Percentiles rank a stretch among this genome's conserved stretches.
phyloP scores from a whole-genome alignment of 2,329 filamentous ascomycete species.

The Talaromyces sp. region DNA sequence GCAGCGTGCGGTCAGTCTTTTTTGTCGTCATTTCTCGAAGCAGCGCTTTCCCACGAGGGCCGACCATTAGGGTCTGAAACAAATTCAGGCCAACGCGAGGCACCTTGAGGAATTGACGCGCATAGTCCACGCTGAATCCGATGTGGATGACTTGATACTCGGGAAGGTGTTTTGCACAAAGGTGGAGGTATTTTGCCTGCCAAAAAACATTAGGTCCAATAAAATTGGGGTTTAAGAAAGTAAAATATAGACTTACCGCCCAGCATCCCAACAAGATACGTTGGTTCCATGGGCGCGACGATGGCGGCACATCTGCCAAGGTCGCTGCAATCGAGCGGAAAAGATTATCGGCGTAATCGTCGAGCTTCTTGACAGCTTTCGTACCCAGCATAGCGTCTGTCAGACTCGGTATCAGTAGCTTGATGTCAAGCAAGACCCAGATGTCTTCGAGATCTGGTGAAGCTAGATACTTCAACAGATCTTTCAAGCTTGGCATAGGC shows the following conservation, averaged over 20 bases:
- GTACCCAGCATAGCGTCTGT: conserved; percentile 2
- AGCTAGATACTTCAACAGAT: conserved; percentile 67
- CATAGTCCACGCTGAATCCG: conserved; percentile 49
- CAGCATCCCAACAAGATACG: conserved; percentile 77
- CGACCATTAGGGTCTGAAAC: conserved; percentile 62
- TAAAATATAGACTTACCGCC: conserved; percentile 48
- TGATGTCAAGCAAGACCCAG: conserved; percentile 85
- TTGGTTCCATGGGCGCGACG: conserved; percentile 58
- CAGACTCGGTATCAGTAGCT: conserved; percentile 45
- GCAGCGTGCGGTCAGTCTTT: conserved; percentile 57
- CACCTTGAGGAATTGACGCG: conserved; percentile 61
- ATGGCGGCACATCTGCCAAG: conserved; percentile 47
- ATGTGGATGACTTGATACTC: conserved; percentile 35
- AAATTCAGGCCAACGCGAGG: conserved; percentile 74
- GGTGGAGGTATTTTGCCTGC: conserved; percentile 54
- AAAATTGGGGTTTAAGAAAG: conserved; percentile 40
- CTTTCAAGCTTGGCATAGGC: conserved; percentile 65
- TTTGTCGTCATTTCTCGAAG: conserved; percentile 34
- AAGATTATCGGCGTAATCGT: conserved; percentile 53
- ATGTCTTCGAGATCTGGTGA: conserved; percentile 59
- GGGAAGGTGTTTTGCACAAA: conserved; percentile 51
- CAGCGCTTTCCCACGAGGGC: conserved; percentile 62
- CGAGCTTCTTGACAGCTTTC: conserved; percentile 16
- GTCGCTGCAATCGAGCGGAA: conserved; percentile 62
- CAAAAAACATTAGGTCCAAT: not conserved